Evolutionary conservation across 2,329 filamentous ascomycete species (phyloP).

Genomic region (Coniochaeta prunicola): DNA sequence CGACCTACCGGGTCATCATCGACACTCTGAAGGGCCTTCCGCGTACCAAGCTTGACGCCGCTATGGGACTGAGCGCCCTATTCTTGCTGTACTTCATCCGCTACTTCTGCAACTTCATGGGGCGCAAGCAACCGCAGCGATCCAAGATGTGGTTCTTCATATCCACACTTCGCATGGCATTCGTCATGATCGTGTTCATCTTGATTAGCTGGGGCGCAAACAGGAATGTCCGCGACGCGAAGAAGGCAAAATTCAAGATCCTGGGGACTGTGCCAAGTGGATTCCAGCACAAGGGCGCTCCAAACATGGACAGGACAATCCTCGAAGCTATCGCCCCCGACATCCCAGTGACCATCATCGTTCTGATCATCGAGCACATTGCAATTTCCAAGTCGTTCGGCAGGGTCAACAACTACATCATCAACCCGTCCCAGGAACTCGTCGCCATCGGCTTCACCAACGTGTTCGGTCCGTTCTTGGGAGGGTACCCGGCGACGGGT

Average conservation of each 20-base stretch:
- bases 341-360: constrained; percentile 80
- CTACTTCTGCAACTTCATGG: constrained; percentile 50
- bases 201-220: constrained; percentile 81
- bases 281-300: constrained; percentile 75
- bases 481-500: constrained; percentile 86
- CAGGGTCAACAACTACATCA: constrained; percentile 94
- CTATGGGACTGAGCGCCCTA: constrained; percentile 63
- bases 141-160: constrained; percentile 65
- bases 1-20: constrained; percentile 37
- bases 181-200: constrained; percentile 78
- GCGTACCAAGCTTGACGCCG: constrained; percentile 54
- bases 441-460: constrained; percentile 93
- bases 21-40: constrained; percentile 31
- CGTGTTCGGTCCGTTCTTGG: constrained; percentile 83
- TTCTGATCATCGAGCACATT: constrained; percentile 94
- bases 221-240: constrained; percentile 41
- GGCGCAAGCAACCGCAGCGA: constrained; percentile 50
- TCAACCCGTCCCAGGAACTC: constrained; percentile 93
- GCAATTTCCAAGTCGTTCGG: constrained; percentile 98
- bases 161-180: constrained; percentile 67
- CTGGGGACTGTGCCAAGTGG: constrained; percentile 73
- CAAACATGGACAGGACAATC: constrained; percentile 57
- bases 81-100: constrained; percentile 60
- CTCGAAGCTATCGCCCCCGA: constrained; percentile 63
- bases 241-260: constrained; percentile 62